phyloP scores from a whole-genome alignment of 2,329 filamentous ascomycete genomes.

The Colletotrichum tofieldiae region DNA sequence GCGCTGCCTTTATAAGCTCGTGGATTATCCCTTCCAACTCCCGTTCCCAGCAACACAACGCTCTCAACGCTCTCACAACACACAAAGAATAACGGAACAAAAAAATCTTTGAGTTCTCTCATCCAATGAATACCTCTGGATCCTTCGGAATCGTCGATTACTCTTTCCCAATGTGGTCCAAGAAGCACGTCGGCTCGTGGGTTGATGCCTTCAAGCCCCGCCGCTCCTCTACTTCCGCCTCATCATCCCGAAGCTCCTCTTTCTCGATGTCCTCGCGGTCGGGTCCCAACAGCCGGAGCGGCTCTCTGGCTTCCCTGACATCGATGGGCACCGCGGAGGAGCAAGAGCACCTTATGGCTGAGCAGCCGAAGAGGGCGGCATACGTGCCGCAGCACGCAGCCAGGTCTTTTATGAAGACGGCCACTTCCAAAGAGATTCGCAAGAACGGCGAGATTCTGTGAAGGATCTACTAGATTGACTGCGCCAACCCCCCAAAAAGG shows the following conservation, averaged over 20 bases:
- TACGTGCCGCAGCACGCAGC: conserved; percentile 59
- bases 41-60: conserved; percentile 20
- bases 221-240: conserved; percentile 23
- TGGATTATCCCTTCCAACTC: conserved; percentile 4
- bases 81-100: conserved; percentile 5
- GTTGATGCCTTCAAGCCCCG: conserved; percentile 35
- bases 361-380: conserved; percentile 25
- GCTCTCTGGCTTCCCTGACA: conserved; percentile 28
- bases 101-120: background rate
- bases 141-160: conserved; percentile 19
- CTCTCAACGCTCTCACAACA: conserved; percentile 1
- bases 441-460: conserved; percentile 54
- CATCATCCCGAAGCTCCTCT: conserved; percentile 15
- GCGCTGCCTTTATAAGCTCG: conserved; percentile 31
- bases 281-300: conserved; percentile 17
- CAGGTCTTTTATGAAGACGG: conserved; percentile 58
- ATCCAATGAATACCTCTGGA: conserved; percentile 12
- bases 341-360: conserved; percentile 32
- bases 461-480: background rate
- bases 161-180: conserved; percentile 36
- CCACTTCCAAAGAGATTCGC: conserved; percentile 58
- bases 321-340: conserved; percentile 22
- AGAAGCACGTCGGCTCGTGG: conserved; percentile 39
- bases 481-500: background rate
- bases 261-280: conserved; percentile 7